Evolutionary conservation across 1,284 basidiomycete genomes (phyloP), one percentile per base, ranked within the genome.

Genomic region (Apiotrichum porosum): DNA sequence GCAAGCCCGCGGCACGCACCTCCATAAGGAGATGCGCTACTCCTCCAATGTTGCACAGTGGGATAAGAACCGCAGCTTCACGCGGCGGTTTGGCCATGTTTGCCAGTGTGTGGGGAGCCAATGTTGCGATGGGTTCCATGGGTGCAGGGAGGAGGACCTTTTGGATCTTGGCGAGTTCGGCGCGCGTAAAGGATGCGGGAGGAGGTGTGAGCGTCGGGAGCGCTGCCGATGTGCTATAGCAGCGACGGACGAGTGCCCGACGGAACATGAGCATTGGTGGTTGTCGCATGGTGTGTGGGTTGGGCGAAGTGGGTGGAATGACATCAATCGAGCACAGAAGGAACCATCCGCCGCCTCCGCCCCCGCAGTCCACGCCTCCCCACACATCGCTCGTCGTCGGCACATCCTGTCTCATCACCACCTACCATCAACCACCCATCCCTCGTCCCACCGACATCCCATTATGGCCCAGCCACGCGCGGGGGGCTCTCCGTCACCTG

Each of bases 11-110:
- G 13, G 61, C 58, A 19, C 69, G 48, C 0, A 69, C 49, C 47
- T 68, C 53, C 52, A 71, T 54, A 5, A 71, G 47, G 3, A 71
- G 40, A 38, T 63, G 57, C 15, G 69, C 61, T 15, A 42, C 28
- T 1, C 51, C 58, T 9, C 49, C 48, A 19, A 69, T 51, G 43
- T 70, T 71, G 44, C 67, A 58, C 15, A 71, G 53, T 3, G 69
- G 69, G 19, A 71, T 64, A 18, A 71, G 42, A 9, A 71, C 60
- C 6, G 63, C 69, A 0, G 66, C 56, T 47, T 71, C 68, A 18
- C 43, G 32, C 6, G 53, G 47, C 26, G 23, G 6, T n/a, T 28
- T 34, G 6, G 35, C 35, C 18, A 18, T 8, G 3, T 23, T 41
- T 23, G 17, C 36, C 10, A 49, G 41, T 2, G 62, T 69, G 43